Base-by-base conservation (phyloP, 306 rosid species). In the Sicyos baderoa region DNA sequence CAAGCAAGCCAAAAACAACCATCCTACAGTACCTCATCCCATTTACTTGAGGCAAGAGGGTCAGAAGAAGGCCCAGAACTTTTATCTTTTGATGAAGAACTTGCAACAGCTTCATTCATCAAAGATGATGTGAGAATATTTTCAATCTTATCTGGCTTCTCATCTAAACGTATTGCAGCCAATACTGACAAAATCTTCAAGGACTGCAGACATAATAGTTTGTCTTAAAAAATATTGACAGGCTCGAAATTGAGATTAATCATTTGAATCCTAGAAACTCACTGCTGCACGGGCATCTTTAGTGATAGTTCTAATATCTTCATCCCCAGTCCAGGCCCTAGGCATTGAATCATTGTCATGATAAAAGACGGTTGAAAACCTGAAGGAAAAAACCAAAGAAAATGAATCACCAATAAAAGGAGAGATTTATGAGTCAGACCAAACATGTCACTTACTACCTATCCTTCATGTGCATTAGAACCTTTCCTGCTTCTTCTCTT, bases 111-210 rank as follows among this genome's bases (percentile, higher is more conserved):
- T 60, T 81, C 81, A 76, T 87, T 83, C 80, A 89, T 37, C 56
- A 92, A 84, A 25, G 89, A 78, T 12, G 80, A 75, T 50, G 72
- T 76, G 35, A 92, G 88, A 19, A 77, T 56, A 12, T 76, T 78
- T 71, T 85, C 93, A 75, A 92, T 86, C 42, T 11, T 76, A 82
- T 92, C 98, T 12, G 86, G 80, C 77, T 83, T 47, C 68, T 87
- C 96, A 74, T 86, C 88, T 85, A 89, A 78, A 64, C 98, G 96
- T 72, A 87, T 74, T 56, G 95, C 98, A 75, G 89, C 87, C 91
- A 86, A 78, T 32, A 81, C 87, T 4, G 95, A 84, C 60, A 92
- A 78, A 76, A 89, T 83, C 85, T 82, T 89, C 57, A 92, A 84
- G 14, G 96, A 79, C 98, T 92, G 89, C 75, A 74, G 17, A 65